Evolutionary conservation across 345 rosid species (phyloP).

Genomic region (Orychophragmus violaceus): DNA sequence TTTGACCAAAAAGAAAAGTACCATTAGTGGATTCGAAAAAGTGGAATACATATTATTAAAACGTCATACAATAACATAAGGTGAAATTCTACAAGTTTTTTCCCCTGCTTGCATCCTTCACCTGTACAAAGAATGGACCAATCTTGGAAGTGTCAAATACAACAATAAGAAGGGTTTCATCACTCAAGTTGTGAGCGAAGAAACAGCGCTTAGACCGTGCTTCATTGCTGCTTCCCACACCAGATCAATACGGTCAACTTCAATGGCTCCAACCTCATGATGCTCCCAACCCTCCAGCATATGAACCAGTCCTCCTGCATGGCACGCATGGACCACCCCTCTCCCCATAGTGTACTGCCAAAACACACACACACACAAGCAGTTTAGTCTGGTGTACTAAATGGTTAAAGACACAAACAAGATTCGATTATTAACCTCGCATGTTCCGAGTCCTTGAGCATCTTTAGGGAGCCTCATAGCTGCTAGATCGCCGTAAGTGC

Average conservation of each 20-base stretch:
- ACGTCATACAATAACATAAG: slow-evolving; percentile 10
- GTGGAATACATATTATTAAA: background rate
- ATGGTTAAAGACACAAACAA: background rate
- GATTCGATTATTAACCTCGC: slow-evolving; percentile 50
- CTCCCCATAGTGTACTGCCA: slow-evolving; percentile 91
- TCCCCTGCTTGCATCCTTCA: slow-evolving; percentile 17
- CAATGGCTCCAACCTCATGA: slow-evolving; percentile 93
- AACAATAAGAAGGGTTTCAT: background rate
- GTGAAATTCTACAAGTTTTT: background rate
- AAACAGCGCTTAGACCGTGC: slow-evolving; percentile 62
- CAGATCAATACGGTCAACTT: slow-evolving; percentile 75
- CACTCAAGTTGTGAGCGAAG: slow-evolving; percentile 26
- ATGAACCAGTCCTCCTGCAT: slow-evolving; percentile 97
- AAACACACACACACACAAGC: background rate
- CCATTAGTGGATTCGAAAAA: too few species aligned
- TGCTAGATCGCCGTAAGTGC: slow-evolving; percentile 92
- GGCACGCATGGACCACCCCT: slow-evolving; percentile 98
- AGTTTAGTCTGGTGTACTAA: background rate
- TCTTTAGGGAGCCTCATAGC: slow-evolving; percentile 91
- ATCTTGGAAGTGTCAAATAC: background rate
- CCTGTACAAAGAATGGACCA: slow-evolving; percentile 28
- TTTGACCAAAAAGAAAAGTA: too few species aligned
- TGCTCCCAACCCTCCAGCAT: slow-evolving; percentile 80
- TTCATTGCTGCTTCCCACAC: slow-evolving; percentile 94
- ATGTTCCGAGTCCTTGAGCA: slow-evolving; percentile 79